Percentiles rank a stretch among this genome's conserved stretches.
Evolutionary conservation across 2,329 filamentous ascomycete species (phyloP).

Genomic region (Teratosphaeria viscida): DNA sequence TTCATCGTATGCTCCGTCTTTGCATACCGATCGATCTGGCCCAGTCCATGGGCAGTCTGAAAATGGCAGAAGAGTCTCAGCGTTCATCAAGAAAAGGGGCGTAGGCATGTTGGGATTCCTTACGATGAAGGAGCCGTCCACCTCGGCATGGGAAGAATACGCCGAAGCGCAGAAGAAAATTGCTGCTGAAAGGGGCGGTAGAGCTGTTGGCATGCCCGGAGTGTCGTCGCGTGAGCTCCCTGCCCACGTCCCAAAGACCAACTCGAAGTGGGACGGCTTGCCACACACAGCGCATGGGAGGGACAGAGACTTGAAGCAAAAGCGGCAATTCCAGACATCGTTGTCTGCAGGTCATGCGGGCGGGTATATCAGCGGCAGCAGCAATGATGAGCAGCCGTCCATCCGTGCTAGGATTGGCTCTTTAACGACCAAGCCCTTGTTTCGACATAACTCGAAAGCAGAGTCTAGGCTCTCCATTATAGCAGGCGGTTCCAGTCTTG

Average conservation of each 20-base stretch:
- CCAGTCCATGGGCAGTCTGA: not conserved
- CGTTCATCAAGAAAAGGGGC: slow-evolving; percentile 20
- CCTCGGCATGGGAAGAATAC: slow-evolving; percentile 36
- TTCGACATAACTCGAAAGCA: not conserved
- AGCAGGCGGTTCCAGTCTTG: not conserved
- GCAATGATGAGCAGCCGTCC: not conserved
- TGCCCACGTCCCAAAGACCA: slow-evolving; percentile 40
- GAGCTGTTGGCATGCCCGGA: slow-evolving; percentile 24
- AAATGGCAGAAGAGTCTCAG: slow-evolving; percentile 5
- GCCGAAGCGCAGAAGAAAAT: slow-evolving; percentile 33
- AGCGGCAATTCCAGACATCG: slow-evolving; percentile 6
- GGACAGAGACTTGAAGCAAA: slow-evolving; percentile 1
- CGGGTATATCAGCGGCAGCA: not conserved
- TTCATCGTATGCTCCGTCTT: not conserved
- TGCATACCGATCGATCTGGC: not conserved
- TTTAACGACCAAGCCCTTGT: slow-evolving; percentile 1
- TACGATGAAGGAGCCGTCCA: slow-evolving; percentile 40
- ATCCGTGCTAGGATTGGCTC: slow-evolving; percentile 1
- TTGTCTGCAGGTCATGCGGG: slow-evolving; percentile 5
- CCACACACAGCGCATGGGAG: slow-evolving; percentile 31
- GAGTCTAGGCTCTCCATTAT: not conserved
- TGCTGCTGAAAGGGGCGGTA: slow-evolving; percentile 3
- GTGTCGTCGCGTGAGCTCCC: slow-evolving; percentile 38
- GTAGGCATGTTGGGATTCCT: slow-evolving; percentile 36
- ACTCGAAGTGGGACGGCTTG: slow-evolving; percentile 45